Conservation (phyloP, 2,329 filamentous ascomycete species). For the Exutisphaerella laricina region DNA sequence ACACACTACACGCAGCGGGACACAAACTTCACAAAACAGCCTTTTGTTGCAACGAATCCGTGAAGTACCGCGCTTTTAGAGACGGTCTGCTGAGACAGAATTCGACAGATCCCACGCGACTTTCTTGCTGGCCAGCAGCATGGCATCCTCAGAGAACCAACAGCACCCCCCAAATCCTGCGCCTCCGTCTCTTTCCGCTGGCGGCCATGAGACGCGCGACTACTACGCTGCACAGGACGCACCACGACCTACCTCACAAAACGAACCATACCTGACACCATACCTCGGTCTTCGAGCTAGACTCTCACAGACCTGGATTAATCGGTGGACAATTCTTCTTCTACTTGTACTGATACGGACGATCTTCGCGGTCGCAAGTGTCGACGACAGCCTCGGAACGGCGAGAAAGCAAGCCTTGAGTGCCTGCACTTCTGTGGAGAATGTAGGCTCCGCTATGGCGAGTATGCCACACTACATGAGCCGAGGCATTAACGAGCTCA, state of each 20-base stretch:
- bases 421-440: slow-evolving; percentile 87
- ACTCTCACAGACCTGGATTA: slow-evolving; percentile 94
- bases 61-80: background rate
- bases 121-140: slow-evolving; percentile 30
- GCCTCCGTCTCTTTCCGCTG: slow-evolving; percentile 55
- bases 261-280: slow-evolving; percentile 70
- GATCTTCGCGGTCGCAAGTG: slow-evolving; percentile 65
- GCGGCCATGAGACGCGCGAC: slow-evolving; percentile 57
- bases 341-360: slow-evolving; percentile 78
- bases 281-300: slow-evolving; percentile 86
- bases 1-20: slow-evolving; percentile 2
- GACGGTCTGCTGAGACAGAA: background rate
- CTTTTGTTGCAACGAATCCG: background rate
- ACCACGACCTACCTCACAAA: slow-evolving; percentile 54
- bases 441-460: slow-evolving; percentile 88
- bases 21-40: background rate
- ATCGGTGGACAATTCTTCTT: slow-evolving; percentile 90
- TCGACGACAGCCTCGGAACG: slow-evolving; percentile 67
- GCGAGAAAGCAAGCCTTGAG: slow-evolving; percentile 78
- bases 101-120: slow-evolving; percentile 23
- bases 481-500: slow-evolving; percentile 78
- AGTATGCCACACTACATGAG: slow-evolving; percentile 98
- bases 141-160: slow-evolving; percentile 49
- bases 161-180: slow-evolving; percentile 50
- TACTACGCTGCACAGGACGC: slow-evolving; percentile 52